Evolutionary conservation across 2,329 filamentous ascomycete genomes (phyloP).

Genomic region (Trichoderma sp.): DNA sequence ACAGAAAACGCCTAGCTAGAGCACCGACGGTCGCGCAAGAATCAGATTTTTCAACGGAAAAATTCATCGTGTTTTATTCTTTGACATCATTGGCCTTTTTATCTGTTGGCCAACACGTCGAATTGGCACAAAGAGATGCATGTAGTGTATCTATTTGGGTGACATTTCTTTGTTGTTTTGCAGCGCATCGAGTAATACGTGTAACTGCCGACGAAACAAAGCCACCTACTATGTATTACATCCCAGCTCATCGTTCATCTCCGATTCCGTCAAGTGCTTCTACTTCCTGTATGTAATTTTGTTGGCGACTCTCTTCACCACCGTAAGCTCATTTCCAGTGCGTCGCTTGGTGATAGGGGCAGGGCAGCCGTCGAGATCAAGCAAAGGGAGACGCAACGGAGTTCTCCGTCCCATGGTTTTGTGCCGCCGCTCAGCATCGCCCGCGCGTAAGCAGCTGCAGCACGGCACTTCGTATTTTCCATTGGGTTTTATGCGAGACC

Average conservation of each 20-base stretch:
- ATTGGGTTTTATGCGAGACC: not conserved
- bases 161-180: not conserved
- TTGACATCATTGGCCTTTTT: not conserved
- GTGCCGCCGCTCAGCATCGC: not conserved
- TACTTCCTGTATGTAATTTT: not conserved
- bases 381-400: not conserved
- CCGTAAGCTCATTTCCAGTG: not conserved
- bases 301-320: not conserved
- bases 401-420: not conserved
- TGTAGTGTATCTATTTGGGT: not conserved
- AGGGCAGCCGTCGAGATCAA: not conserved
- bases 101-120: not conserved
- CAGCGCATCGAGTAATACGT: not conserved
- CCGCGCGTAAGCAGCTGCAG: conserved; percentile 2
- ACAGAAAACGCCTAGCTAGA: not conserved
- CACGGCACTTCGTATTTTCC: not conserved
- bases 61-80: not conserved
- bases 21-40: not conserved
- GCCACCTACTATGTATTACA: not conserved
- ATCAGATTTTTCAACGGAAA: not conserved
- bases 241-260: not conserved
- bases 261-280: not conserved
- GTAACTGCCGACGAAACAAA: not conserved
- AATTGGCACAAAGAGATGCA: not conserved
- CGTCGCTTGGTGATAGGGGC: not conserved